phyloP scores from a whole-genome alignment of 2,329 filamentous ascomycete species.

The Teratosphaeria pseudoeucalypti region DNA sequence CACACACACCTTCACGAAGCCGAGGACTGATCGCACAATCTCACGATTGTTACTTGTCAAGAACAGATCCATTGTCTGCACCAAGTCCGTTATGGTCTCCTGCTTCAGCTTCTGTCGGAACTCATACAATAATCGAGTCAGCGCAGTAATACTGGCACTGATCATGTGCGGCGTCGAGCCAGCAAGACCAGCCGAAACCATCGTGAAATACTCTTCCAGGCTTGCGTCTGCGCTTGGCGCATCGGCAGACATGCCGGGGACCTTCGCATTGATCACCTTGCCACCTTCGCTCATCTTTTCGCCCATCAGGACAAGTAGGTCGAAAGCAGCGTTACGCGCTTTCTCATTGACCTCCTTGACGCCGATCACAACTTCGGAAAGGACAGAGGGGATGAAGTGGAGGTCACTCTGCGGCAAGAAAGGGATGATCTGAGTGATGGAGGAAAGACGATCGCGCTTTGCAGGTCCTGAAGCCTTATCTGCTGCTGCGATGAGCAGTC shows the following conservation, averaged over 20 bases:
- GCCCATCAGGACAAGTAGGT: conserved; percentile 79
- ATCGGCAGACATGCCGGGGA: conserved; percentile 72
- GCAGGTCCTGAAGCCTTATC: conserved; percentile 82
- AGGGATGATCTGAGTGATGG: conserved; percentile 69
- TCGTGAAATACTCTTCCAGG: conserved; percentile 93
- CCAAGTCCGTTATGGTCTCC: conserved; percentile 67
- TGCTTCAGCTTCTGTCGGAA: conserved; percentile 63
- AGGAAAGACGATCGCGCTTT: conserved; percentile 72
- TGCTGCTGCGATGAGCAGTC: conserved; percentile 65
- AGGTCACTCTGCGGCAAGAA: conserved; percentile 67
- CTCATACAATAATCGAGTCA: conserved; percentile 87
- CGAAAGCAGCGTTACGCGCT: conserved; percentile 79
- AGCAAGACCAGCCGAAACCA: conserved; percentile 92
- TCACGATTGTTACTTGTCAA: conserved; percentile 93
- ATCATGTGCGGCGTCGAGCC: conserved; percentile 95
- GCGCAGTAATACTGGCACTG: conserved; percentile 87
- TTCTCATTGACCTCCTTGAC: conserved; percentile 98
- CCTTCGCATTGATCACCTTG: conserved; percentile 72
- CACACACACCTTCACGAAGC: conserved; percentile 93
- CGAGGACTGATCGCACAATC: conserved; percentile 86
- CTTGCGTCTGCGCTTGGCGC: conserved; percentile 67
- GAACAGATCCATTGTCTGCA: conserved; percentile 93
- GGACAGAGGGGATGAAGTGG: conserved; percentile 83
- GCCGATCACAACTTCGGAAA: conserved; percentile 90
- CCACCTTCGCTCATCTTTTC: conserved; percentile 67